Percentiles rank a stretch among this genome's conserved stretches.
Evolutionary conservation across 2,329 filamentous ascomycete species (phyloP).

Genomic region (Epichloe scottii): DNA sequence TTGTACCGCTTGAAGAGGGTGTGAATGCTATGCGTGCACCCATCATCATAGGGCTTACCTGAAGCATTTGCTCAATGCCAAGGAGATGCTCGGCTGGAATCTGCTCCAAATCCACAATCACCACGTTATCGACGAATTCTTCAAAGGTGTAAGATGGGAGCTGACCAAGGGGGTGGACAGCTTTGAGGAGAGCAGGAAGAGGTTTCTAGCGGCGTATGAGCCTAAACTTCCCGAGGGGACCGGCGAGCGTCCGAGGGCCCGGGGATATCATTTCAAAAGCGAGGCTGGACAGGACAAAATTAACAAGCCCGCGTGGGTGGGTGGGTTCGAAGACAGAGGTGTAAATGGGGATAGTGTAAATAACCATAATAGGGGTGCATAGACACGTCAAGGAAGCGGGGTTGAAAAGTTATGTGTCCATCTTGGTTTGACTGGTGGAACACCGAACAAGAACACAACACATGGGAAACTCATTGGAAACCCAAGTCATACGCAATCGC

Average conservation of each 20-base stretch:
- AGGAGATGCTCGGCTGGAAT: slow-evolving; percentile 95
- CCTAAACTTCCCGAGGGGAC: slow-evolving; percentile 58
- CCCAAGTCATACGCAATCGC: too few relatives aligned
- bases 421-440: too few relatives aligned
- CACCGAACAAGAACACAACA: too few relatives aligned
- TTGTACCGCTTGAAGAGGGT: slow-evolving; percentile 50
- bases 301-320: slow-evolving; percentile 56
- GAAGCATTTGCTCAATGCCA: slow-evolving; percentile 75
- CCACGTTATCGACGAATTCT: slow-evolving; percentile 59
- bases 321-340: slow-evolving; percentile 3
- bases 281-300: slow-evolving; percentile 52
- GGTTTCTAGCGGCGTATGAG: slow-evolving; percentile 48
- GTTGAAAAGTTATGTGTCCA: too few relatives aligned
- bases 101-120: slow-evolving; percentile 90
- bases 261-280: slow-evolving; percentile 73
- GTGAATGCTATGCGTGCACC: slow-evolving; percentile 72
- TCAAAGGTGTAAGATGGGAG: slow-evolving; percentile 52
- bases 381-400: not conserved
- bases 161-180: slow-evolving; percentile 41
- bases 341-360: not conserved
- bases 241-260: slow-evolving; percentile 63
- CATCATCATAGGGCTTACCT: slow-evolving; percentile 79
- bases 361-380: not conserved
- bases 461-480: too few relatives aligned
- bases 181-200: slow-evolving; percentile 42